These are phyloP conservation scores for Phytophthora boehmeriae DNA, from an alignment of 352 stramenopile genomes.

Conservation along the genomic window DNA sequence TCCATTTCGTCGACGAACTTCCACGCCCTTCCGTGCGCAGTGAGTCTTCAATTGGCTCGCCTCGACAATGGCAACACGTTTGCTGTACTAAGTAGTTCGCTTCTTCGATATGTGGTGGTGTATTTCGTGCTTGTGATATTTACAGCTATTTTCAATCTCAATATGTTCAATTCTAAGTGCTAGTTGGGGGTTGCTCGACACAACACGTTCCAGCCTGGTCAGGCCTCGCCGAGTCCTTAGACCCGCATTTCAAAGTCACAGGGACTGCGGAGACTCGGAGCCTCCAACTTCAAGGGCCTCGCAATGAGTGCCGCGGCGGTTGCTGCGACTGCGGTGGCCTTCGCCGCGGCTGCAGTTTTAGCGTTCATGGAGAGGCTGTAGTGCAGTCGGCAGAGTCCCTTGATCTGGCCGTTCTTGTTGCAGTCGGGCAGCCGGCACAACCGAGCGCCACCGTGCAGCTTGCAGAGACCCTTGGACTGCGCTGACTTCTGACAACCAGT, in stretches of 20 bases:
- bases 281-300: conserved; percentile 23
- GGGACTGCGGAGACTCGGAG: conserved; percentile 11
- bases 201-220: too few relatives aligned
- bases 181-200: conserved; percentile 8
- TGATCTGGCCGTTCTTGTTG: conserved; percentile 85
- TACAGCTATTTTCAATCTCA: conserved; percentile 30
- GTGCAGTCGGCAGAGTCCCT: conserved; percentile 77
- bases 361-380: conserved; percentile 52
- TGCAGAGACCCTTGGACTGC: conserved; percentile 84
- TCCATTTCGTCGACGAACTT: conserved; percentile 6
- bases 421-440: conserved; percentile 75
- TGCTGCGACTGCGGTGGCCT: background rate
- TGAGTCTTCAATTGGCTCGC: conserved; percentile 19
- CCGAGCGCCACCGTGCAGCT: conserved; percentile 80
- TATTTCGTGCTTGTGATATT: conserved; percentile 22
- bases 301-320: background rate
- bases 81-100: background rate
- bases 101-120: background rate
- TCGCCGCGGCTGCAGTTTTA: conserved; percentile 19
- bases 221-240: conserved; percentile 15
- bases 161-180: conserved; percentile 30
- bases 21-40: conserved; percentile 5
- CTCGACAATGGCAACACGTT: too few relatives aligned
- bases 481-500: conserved; percentile 82
- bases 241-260: conserved; percentile 35